These are phyloP conservation scores for Aspergillus sclerotiicarbonarius DNA, from an alignment of 495 filamentous ascomycete genomes.

Conservation along the genomic window DNA sequence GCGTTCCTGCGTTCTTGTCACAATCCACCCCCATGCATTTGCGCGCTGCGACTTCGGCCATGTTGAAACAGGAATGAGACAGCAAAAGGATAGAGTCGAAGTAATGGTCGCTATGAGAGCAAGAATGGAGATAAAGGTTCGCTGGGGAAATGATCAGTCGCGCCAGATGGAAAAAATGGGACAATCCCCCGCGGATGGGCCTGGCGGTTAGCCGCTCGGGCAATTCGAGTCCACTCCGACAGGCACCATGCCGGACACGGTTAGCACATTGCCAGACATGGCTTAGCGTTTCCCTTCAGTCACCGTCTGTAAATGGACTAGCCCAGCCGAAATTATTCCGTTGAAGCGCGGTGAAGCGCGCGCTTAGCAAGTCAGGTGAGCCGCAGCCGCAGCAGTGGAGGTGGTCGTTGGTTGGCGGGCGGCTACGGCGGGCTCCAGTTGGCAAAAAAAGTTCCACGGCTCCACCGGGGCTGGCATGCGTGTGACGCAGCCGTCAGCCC, in stretches of 20 bases:
- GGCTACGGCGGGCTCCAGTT: background rate
- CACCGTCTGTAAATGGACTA: slow-evolving; percentile 9
- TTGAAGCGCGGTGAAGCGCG: background rate
- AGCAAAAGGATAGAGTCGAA: background rate
- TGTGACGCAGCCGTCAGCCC: no score
- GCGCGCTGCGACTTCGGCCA: slow-evolving; percentile 24
- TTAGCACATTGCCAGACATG: background rate
- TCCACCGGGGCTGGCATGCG: background rate
- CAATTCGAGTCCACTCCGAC: background rate
- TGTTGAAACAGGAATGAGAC: background rate
- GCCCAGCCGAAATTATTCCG: background rate
- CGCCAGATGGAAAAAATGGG: slow-evolving; percentile 9
- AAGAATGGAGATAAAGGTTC: no score
- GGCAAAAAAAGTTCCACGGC: background rate
- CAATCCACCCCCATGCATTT: slow-evolving; percentile 83
- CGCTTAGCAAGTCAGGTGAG: background rate
- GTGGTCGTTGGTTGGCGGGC: background rate
- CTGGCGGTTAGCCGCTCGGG: background rate
- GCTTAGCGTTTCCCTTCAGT: background rate
- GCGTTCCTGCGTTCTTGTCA: slow-evolving; percentile 71
- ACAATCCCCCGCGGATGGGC: slow-evolving; percentile 11
- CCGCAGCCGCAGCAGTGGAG: background rate
- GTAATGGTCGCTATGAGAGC: background rate
- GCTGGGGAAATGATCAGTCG: background rate
- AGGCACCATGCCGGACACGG: background rate